Evolutionary conservation across 495 filamentous ascomycete genomes (phyloP).

Genomic region (Penicillium daleae): DNA sequence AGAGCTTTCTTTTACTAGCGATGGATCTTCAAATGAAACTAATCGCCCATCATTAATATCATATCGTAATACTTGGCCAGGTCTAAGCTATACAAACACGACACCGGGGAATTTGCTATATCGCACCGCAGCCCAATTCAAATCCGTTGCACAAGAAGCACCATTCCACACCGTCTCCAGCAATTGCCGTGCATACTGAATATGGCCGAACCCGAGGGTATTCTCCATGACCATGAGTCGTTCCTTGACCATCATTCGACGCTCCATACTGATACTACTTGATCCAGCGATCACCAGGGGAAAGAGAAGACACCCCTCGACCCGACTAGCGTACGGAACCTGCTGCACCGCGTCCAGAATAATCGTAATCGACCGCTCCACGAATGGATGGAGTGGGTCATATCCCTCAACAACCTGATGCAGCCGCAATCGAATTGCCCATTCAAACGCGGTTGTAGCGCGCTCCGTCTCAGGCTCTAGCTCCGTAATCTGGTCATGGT

Average conservation of each 20-base stretch:
- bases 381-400: conserved; percentile 23
- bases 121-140: conserved; percentile 34
- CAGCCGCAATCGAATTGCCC: conserved; percentile 35
- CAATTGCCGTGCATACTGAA: conserved; percentile 28
- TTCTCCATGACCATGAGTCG: conserved; percentile 38
- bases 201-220: conserved; percentile 35
- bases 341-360: conserved; percentile 28
- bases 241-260: conserved; percentile 35
- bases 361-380: conserved; percentile 20
- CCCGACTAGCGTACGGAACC: conserved; percentile 31
- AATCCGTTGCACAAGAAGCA: not conserved
- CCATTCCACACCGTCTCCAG: conserved; percentile 31
- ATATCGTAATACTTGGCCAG: not conserved
- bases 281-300: conserved; percentile 36
- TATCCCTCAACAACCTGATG: conserved; percentile 38
- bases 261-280: conserved; percentile 26
- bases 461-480: conserved; percentile 17
- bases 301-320: conserved; percentile 35
- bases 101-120: conserved; percentile 36
- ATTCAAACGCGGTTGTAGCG: conserved; percentile 34
- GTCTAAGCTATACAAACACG: conserved; percentile 28
- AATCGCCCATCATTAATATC: not conserved
- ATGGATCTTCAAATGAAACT: not conserved
- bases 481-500: conserved; percentile 13
- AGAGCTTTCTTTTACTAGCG: not conserved